Conservation (phyloP, 2,329 filamentous ascomycete genomes). For the Arthrobotrys sinensis region DNA sequence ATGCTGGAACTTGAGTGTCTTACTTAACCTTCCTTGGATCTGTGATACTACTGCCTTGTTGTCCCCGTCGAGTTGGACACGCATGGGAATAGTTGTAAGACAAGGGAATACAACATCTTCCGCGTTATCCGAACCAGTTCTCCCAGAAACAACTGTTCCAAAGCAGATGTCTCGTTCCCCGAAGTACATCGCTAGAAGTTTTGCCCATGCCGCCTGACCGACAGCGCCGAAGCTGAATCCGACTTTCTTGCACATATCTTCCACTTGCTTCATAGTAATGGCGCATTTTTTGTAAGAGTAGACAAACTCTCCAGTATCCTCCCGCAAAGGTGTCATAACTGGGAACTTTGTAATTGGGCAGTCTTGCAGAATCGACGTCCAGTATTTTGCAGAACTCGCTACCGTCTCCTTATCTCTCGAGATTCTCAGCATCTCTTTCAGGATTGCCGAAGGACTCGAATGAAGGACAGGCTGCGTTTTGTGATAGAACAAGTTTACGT, state of each 20-base stretch:
- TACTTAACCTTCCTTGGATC: slow-evolving; percentile 78
- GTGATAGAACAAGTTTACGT: slow-evolving; percentile 69
- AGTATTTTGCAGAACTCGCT: slow-evolving; percentile 36
- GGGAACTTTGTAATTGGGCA: slow-evolving; percentile 54
- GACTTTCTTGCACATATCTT: slow-evolving; percentile 70
- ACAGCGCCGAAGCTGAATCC: slow-evolving; percentile 83
- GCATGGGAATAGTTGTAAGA: slow-evolving; percentile 83
- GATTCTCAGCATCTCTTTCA: slow-evolving; percentile 53
- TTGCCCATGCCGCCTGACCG: slow-evolving; percentile 83
- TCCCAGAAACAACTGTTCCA: slow-evolving; percentile 82
- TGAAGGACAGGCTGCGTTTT: slow-evolving; percentile 39
- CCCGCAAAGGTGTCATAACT: slow-evolving; percentile 49
- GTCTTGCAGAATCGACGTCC: slow-evolving; percentile 43
- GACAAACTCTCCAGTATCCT: slow-evolving; percentile 34
- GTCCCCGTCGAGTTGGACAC: slow-evolving; percentile 72
- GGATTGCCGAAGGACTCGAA: slow-evolving; percentile 30
- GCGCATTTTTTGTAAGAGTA: slow-evolving; percentile 50
- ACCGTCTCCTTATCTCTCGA: slow-evolving; percentile 44
- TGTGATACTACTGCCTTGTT: slow-evolving; percentile 74
- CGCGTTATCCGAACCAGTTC: slow-evolving; percentile 74
- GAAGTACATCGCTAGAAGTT: slow-evolving; percentile 80
- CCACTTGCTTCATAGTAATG: slow-evolving; percentile 62
- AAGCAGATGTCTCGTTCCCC: slow-evolving; percentile 83
- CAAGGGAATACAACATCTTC: slow-evolving; percentile 80
- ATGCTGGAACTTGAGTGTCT: slow-evolving; percentile 79